Conservation (phyloP, 306 rosid species). For the Rubus idaeus region DNA sequence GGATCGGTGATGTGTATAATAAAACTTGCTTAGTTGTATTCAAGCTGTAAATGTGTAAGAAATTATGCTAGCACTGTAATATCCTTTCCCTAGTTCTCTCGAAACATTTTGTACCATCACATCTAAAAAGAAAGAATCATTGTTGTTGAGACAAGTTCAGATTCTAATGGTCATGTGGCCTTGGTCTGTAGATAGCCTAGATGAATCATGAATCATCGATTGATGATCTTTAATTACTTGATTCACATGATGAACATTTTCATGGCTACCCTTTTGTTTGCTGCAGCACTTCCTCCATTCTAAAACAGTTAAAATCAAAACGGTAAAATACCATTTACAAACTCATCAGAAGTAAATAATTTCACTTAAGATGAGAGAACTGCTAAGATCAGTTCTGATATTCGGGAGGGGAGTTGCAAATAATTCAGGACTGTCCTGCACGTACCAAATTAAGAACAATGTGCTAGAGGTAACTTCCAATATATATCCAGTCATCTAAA, state of each 20-base stretch:
- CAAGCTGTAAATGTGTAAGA: conserved; percentile 18
- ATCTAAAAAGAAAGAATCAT: neutral
- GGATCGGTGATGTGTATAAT: neutral
- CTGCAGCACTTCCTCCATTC: too few species aligned
- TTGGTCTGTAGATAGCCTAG: neutral
- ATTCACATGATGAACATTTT: too few species aligned
- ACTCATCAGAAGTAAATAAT: too few species aligned
- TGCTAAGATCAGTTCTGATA: too few species aligned
- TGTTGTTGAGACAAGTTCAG: neutral
- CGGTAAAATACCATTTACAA: too few species aligned
- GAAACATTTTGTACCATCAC: neutral
- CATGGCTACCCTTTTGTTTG: too few species aligned
- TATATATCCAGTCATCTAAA: neutral
- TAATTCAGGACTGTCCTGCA: too few species aligned
- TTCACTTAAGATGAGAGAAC: too few species aligned
- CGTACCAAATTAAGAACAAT: neutral
- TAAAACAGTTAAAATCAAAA: too few species aligned
- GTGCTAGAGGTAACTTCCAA: neutral
- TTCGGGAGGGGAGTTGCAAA: too few species aligned
- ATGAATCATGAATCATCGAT: too few species aligned
- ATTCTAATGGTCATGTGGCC: neutral
- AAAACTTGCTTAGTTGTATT: conserved; percentile 11
- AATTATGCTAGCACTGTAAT: neutral
- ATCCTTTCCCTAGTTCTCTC: neutral
- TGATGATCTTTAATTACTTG: too few species aligned